Base-by-base conservation (phyloP, 2,329 filamentous ascomycete genomes). In the Thelonectria blattea region DNA sequence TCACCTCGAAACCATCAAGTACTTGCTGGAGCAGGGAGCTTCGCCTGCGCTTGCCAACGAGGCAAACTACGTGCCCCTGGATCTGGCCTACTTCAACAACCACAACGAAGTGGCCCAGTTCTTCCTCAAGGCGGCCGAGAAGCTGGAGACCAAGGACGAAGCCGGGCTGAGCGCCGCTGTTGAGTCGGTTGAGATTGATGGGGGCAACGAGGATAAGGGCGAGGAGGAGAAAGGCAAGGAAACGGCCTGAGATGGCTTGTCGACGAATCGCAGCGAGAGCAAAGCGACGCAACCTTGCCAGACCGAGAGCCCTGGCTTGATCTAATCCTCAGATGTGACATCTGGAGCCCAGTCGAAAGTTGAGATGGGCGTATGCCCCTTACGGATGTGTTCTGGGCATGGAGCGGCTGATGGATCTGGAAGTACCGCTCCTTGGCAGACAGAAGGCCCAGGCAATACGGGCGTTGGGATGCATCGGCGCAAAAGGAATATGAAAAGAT, bases 21-120 rank as follows among this genome's bases (percentile, higher is more conserved):
- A 88, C 1, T 83, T 99, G 12, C 82, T 97, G 2, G 87, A 88
- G 46, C 81, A 87, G 3, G 93, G 92, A 2, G 93, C 93, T 1
- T 89, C 92, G 60, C 88, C 93, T 5, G 88, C 88, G 11, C 79
- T 92, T 32, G 88, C 88, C 71, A 98, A 98, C 73, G 86, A 89
- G 72, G 91, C 91, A 49, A 93, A 96, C 27, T 91, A 96, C 69
- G 90, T 93, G 68, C 87, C 90, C 3, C 80, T 93, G 2, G 91
- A 92, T 69, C 80, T 92, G 67, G 90, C 91, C 15, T 86, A 91
- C 73, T 83, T 90, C 67, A 86, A 88, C 64, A 86, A 88, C 68
- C 88, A 91, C 80, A 80, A 81, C 53, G 82, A 87, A 7, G 86
- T 90, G 10, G 86, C 88, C 3, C 83, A 88, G 58, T 87, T 83